These are phyloP conservation scores for Suillus americanus DNA, from an alignment of 768 basidiomycete species.

Conservation along the genomic window DNA sequence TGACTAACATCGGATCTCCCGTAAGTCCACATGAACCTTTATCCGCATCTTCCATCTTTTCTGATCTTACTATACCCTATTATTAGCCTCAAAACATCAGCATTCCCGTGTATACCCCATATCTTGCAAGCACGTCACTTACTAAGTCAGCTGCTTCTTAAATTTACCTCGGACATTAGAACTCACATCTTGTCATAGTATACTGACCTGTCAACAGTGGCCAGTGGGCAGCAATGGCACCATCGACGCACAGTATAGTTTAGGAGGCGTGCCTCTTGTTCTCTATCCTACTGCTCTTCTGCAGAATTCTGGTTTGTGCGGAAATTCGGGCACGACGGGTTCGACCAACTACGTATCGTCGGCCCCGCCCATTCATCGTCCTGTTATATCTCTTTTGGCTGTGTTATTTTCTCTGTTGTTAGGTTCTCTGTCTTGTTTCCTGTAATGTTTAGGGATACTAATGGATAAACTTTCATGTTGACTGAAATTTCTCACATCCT, in stretches of 20 bases:
- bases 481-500: neutral
- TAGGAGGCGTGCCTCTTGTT: slow-evolving; percentile 61
- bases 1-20: slow-evolving; percentile 76
- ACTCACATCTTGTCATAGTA: slow-evolving; percentile 34
- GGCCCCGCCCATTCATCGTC: neutral
- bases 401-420: slow-evolving; percentile 10
- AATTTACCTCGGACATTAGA: slow-evolving; percentile 1
- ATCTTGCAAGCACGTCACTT: slow-evolving; percentile 43
- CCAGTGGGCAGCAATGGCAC: slow-evolving; percentile 66
- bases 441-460: neutral
- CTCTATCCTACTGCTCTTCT: slow-evolving; percentile 44
- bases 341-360: slow-evolving; percentile 10
- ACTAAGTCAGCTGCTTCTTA: slow-evolving; percentile 48
- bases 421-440: slow-evolving; percentile 3
- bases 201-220: slow-evolving; percentile 67
- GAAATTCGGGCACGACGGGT: slow-evolving; percentile 8
- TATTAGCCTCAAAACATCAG: slow-evolving; percentile 55
- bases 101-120: slow-evolving; percentile 60
- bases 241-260: slow-evolving; percentile 59
- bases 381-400: neutral
- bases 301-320: slow-evolving; percentile 39
- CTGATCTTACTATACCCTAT: slow-evolving; percentile 8
- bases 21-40: slow-evolving; percentile 35
- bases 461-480: neutral
- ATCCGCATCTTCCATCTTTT: neutral